phyloP scores from a whole-genome alignment of 2,329 filamentous ascomycete genomes.

The Penicillium nordicum region DNA sequence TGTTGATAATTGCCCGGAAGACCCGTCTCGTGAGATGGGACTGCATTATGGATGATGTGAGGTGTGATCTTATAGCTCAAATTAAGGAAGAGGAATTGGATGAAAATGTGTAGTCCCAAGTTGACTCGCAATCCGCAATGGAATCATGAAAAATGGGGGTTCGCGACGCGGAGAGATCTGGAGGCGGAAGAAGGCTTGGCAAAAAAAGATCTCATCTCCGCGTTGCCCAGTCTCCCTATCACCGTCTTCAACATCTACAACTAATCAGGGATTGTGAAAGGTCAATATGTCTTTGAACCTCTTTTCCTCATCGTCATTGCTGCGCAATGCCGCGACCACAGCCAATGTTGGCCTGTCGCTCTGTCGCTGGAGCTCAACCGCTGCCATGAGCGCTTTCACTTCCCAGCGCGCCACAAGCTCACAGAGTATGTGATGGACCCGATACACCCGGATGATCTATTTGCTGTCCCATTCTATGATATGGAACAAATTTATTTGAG shows the following conservation, averaged over 20 bases:
- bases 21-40: conserved; percentile 45
- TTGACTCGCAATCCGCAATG: neutral
- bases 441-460: neutral
- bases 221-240: conserved; percentile 13
- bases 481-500: neutral
- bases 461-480: neutral
- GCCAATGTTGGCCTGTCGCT: conserved; percentile 22
- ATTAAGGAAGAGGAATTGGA: neutral
- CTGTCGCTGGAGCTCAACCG: conserved; percentile 37
- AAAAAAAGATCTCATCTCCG: conserved; percentile 28
- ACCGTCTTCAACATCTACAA: neutral
- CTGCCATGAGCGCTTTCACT: conserved; percentile 27
- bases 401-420: conserved; percentile 21
- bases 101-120: neutral
- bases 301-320: conserved; percentile 26
- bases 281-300: conserved; percentile 30
- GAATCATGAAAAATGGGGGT: conserved; percentile 7
- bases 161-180: conserved; percentile 21
- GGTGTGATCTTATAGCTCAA: neutral
- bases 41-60: conserved; percentile 36
- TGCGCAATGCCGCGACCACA: conserved; percentile 21
- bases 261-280: neutral
- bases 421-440: conserved; percentile 21
- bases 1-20: conserved; percentile 45
- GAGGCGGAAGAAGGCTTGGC: conserved; percentile 31